A percentile compares a stretch with the other conserved stretches of the same genome.
These are phyloP conservation scores for Theileria orientalis DNA, from an alignment of 169 alveolate genomes.

Conservation along the genomic window DNA sequence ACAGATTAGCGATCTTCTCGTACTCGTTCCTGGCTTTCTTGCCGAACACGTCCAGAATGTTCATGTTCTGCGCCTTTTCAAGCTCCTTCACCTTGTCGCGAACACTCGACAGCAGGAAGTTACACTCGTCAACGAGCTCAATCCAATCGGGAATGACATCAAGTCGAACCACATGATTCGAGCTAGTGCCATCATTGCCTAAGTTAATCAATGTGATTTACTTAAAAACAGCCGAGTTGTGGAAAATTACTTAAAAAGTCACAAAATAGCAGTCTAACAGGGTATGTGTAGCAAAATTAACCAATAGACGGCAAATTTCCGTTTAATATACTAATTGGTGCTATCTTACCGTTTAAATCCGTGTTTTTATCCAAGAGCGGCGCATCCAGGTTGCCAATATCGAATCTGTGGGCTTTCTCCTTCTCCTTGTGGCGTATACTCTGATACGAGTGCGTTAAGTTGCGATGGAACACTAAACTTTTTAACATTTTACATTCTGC, in stretches of 20 bases:
- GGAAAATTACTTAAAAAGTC: not conserved
- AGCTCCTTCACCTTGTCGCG: slow-evolving; percentile 45
- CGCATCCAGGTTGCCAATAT: slow-evolving; percentile 40
- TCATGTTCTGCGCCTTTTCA: slow-evolving; percentile 62
- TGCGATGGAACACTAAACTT: slow-evolving; percentile 44
- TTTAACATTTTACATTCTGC: slow-evolving; percentile 22
- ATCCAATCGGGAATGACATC: slow-evolving; percentile 61
- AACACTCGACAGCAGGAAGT: slow-evolving; percentile 20
- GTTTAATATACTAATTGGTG: not conserved
- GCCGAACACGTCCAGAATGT: slow-evolving; percentile 56
- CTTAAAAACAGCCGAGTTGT: not conserved
- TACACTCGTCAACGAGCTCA: slow-evolving; percentile 62
- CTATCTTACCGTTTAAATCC: not conserved
- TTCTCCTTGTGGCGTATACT: slow-evolving; percentile 48
- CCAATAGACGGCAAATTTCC: not conserved
- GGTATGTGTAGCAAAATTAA: not conserved
- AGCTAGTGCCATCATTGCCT: not conserved
- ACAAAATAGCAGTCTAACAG: not conserved
- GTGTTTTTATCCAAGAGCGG: slow-evolving; percentile 24
- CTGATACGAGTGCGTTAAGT: slow-evolving; percentile 46
- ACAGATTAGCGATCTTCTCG: slow-evolving; percentile 27
- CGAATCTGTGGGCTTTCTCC: slow-evolving; percentile 65
- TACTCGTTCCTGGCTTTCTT: slow-evolving; percentile 43
- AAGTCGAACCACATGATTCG: slow-evolving; percentile 11
- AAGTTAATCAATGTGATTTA: not conserved